Evolutionary conservation across 306 rosid species (phyloP).

Genomic region (apple (Malus domestica)): DNA sequence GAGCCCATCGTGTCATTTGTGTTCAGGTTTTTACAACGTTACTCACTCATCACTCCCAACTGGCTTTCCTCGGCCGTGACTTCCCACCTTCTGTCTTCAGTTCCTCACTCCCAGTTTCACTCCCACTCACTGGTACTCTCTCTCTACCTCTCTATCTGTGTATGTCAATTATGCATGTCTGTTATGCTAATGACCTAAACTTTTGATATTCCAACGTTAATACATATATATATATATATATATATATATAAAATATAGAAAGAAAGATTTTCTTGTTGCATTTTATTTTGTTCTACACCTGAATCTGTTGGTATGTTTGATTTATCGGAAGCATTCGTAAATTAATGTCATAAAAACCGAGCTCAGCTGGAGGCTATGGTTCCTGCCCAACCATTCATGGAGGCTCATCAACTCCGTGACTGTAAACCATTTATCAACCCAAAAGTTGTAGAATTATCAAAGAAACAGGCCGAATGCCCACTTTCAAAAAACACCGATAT

Average conservation of each 20-base stretch:
- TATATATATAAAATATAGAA: too few relatives aligned
- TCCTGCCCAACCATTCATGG: slow-evolving; percentile 26
- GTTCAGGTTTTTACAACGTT: background rate
- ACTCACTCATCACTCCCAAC: background rate
- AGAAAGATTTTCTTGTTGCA: too few relatives aligned
- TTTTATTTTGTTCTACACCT: too few relatives aligned
- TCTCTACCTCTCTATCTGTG: background rate
- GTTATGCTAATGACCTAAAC: background rate
- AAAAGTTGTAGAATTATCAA: too few relatives aligned
- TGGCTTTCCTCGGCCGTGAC: background rate
- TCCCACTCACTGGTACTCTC: slow-evolving; percentile 9
- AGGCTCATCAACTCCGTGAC: background rate
- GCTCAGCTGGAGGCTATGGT: slow-evolving; percentile 7
- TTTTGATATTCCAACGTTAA: background rate
- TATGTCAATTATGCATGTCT: background rate
- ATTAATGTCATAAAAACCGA: too few relatives aligned
- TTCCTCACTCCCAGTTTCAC: background rate
- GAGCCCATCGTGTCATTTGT: background rate
- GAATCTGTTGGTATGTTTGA: too few relatives aligned
- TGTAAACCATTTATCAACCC: too few relatives aligned
- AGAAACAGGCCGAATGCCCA: too few relatives aligned
- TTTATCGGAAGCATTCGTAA: too few relatives aligned
- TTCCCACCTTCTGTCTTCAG: background rate
- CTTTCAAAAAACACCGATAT: too few relatives aligned
- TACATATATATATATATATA: too few relatives aligned